Evolutionary conservation across 164 flowering plant genomes (phyloP).

Genomic region (Vitis amurensis): DNA sequence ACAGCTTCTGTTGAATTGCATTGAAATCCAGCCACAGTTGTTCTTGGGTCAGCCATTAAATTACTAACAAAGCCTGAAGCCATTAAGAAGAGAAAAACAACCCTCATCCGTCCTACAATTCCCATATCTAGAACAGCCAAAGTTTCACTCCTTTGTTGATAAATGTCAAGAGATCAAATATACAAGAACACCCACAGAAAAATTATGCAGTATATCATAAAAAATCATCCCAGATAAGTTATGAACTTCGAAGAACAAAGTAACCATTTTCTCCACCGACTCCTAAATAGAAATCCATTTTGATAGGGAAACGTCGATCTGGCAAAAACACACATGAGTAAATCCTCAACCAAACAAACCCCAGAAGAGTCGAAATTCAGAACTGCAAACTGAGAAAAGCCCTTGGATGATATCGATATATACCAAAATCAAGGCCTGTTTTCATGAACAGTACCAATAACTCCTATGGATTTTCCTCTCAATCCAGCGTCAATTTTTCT

Average conservation of each 20-base stretch:
- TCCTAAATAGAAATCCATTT: conserved; percentile 4
- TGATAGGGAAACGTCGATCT: neutral
- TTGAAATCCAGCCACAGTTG: neutral
- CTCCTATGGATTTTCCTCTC: too few relatives aligned
- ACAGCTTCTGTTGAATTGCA: conserved; percentile 7
- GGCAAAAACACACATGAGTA: neutral
- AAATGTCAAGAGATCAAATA: neutral
- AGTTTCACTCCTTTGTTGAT: neutral
- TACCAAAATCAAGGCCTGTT: neutral
- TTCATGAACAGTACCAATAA: neutral
- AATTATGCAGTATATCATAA: too few relatives aligned
- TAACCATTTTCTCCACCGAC: neutral
- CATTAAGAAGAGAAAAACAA: conserved; percentile 1
- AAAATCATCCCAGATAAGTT: too few relatives aligned
- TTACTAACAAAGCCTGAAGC: conserved; percentile 3
- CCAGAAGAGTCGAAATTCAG: neutral
- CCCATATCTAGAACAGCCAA: conserved; percentile 1
- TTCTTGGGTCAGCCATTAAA: conserved; percentile 11
- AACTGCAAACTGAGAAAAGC: neutral
- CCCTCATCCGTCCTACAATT: neutral
- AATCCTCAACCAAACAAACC: neutral
- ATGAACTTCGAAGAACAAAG: too few relatives aligned
- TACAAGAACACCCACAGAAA: too few relatives aligned
- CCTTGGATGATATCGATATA: too few relatives aligned
- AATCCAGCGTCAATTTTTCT: too few relatives aligned